phyloP scores from a whole-genome alignment of 106 monocot species.

The Iris macrosiphon region DNA sequence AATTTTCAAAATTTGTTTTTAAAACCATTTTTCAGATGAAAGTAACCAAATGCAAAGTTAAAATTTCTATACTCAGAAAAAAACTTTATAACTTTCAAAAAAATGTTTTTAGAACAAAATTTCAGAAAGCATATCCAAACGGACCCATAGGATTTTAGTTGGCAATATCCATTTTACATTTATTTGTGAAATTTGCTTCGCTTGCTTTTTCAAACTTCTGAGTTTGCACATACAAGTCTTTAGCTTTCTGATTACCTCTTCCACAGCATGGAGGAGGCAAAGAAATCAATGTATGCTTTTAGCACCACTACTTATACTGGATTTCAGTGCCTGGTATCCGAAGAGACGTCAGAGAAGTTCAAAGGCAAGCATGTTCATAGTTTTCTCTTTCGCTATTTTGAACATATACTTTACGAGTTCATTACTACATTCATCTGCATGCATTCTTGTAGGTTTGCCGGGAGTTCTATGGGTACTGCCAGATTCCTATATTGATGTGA shows the following conservation, averaged over 20 bases:
- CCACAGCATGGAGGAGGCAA: constrained; percentile 94
- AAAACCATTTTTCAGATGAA: too few relatives aligned
- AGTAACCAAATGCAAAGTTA: too few relatives aligned
- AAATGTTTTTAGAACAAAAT: too few relatives aligned
- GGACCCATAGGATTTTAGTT: too few relatives aligned
- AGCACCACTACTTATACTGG: constrained; percentile 97
- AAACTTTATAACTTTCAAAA: too few relatives aligned
- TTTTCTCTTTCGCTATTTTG: neutral
- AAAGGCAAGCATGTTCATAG: constrained; percentile 74
- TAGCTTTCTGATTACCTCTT: neutral
- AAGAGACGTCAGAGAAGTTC: constrained; percentile 97
- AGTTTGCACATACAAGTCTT: too few relatives aligned
- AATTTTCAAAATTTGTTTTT: too few relatives aligned
- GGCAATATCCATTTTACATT: too few relatives aligned
- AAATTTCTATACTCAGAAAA: too few relatives aligned
- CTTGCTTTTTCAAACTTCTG: too few relatives aligned
- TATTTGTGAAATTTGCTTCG: too few relatives aligned
- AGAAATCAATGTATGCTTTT: constrained; percentile 99
- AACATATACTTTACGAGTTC: neutral
- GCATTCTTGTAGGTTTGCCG: constrained; percentile 57
- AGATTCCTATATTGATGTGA: constrained; percentile 97
- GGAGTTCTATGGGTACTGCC: constrained; percentile 96
- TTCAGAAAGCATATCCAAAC: too few relatives aligned
- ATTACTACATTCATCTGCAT: constrained; percentile 1
- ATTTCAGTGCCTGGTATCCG: constrained; percentile 84